These are phyloP conservation scores for Penicillium nucicola DNA, from an alignment of 495 filamentous ascomycete genomes.

Conservation along the genomic window DNA sequence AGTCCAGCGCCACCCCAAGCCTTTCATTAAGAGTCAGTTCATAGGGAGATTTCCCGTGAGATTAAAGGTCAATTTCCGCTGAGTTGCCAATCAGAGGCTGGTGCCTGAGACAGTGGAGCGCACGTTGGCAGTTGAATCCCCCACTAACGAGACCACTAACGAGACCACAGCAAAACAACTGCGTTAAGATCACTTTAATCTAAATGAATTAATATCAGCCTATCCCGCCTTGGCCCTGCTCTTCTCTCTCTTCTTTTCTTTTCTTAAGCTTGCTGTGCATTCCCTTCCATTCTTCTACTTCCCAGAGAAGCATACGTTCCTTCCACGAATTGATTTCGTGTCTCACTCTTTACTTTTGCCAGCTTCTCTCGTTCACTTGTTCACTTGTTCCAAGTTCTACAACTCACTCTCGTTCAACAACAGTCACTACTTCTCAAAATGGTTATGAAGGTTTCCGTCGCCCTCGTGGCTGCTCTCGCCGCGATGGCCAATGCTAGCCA, in stretches of 20 bases:
- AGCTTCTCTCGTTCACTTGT: background rate
- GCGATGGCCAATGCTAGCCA: conserved; percentile 38
- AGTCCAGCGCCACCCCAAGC: background rate
- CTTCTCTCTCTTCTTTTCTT: conserved; percentile 19
- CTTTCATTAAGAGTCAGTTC: background rate
- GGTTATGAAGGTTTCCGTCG: conserved; percentile 46
- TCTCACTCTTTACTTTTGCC: conserved; percentile 19
- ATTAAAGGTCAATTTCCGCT: conserved; percentile 1
- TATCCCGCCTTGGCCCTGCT: conserved; percentile 9
- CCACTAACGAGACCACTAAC: too few species aligned
- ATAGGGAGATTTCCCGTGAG: background rate
- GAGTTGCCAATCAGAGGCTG: background rate
- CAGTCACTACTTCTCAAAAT: conserved; percentile 29
- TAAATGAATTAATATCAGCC: conserved; percentile 13
- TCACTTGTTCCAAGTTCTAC: conserved; percentile 1
- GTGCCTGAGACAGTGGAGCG: conserved; percentile 13
- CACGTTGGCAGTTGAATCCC: background rate
- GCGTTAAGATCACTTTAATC: background rate
- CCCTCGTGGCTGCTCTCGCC: conserved; percentile 47
- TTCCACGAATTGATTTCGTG: conserved; percentile 54
- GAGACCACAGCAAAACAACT: too few species aligned
- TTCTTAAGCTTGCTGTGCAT: conserved; percentile 19
- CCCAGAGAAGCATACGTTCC: conserved; percentile 36
- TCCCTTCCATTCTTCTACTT: conserved; percentile 19
- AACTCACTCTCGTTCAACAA: conserved; percentile 8